A percentile compares a stretch with the other conserved stretches of the same genome.
phyloP scores from a whole-genome alignment of 495 filamentous ascomycete genomes.

The Trichocladium uniseriatum region DNA sequence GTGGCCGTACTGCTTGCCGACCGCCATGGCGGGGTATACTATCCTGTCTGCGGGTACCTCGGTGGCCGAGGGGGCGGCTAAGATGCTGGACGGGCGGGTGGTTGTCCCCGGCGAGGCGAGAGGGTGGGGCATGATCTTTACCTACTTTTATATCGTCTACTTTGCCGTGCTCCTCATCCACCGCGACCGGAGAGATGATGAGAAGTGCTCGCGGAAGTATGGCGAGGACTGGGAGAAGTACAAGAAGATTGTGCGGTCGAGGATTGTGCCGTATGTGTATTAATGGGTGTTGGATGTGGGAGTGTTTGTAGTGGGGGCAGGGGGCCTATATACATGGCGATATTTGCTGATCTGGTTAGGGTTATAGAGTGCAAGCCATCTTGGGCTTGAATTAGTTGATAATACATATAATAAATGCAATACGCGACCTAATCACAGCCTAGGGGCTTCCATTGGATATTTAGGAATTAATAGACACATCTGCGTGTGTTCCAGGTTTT shows the following conservation, averaged over 20 bases:
- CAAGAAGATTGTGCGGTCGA: constrained; percentile 68
- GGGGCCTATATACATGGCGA: too few species aligned
- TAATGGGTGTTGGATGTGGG: constrained; percentile 48
- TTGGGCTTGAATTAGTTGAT: too few species aligned
- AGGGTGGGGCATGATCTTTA: constrained; percentile 78
- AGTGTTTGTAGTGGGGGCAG: too few species aligned
- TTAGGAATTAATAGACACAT: too few species aligned
- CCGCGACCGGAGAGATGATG: constrained; percentile 83
- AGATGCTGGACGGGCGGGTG: constrained; percentile 49
- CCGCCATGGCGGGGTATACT: constrained; percentile 72
- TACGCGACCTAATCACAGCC: too few species aligned
- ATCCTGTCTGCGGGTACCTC: constrained; percentile 46
- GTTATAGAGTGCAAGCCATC: too few species aligned
- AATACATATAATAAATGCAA: too few species aligned
- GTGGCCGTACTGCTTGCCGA: constrained; percentile 87
- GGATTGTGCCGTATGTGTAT: constrained; percentile 89
- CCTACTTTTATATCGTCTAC: constrained; percentile 93
- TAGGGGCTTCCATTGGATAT: too few species aligned
- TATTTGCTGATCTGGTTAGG: not conserved
- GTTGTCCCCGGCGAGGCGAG: constrained; percentile 61
- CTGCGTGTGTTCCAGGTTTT: too few species aligned
- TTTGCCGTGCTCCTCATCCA: constrained; percentile 86
- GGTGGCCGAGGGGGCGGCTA: constrained; percentile 38
- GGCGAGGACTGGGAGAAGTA: constrained; percentile 91
- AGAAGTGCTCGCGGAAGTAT: constrained; percentile 88